phyloP scores from a whole-genome alignment of 2,329 filamentous ascomycete genomes.

The Colletotrichum musae region DNA sequence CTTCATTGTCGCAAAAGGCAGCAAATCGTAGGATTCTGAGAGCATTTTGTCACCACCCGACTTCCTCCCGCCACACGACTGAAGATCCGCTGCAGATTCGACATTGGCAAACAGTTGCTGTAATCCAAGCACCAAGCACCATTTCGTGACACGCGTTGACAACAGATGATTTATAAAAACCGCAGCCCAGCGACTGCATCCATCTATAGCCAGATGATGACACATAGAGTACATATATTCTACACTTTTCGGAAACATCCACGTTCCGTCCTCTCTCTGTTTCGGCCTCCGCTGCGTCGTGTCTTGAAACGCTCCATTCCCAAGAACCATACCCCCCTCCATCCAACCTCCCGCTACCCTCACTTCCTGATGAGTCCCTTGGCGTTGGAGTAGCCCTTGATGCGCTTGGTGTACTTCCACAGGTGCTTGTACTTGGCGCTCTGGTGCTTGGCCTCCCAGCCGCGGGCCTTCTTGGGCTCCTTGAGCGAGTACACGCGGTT shows the following conservation, averaged over 20 bases:
- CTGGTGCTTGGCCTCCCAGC: constrained; percentile 77
- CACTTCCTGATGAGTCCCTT: constrained; percentile 57
- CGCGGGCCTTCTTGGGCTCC: constrained; percentile 71
- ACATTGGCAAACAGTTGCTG: too few relatives aligned
- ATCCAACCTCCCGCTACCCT: background rate
- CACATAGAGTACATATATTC: constrained; percentile 43
- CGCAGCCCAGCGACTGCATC: constrained; percentile 35
- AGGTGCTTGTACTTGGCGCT: constrained; percentile 75
- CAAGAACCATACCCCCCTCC: constrained; percentile 13
- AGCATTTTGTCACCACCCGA: too few relatives aligned
- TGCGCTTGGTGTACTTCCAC: constrained; percentile 76
- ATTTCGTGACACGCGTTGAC: background rate
- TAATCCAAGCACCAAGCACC: too few relatives aligned
- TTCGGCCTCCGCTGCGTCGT: constrained; percentile 18
- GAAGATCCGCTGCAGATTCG: too few relatives aligned
- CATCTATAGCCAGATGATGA: constrained; percentile 42
- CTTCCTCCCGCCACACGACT: too few relatives aligned
- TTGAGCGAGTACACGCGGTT: constrained; percentile 81
- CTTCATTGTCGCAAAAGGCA: too few relatives aligned
- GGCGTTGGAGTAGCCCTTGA: constrained; percentile 61
- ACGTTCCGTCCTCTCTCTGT: background rate
- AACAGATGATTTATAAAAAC: constrained; percentile 39
- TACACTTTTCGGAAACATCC: constrained; percentile 39
- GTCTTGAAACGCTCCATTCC: background rate
- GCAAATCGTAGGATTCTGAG: too few relatives aligned